Base-by-base conservation (phyloP, 1,139 yeast genomes). In the Taphrina pruni region DNA sequence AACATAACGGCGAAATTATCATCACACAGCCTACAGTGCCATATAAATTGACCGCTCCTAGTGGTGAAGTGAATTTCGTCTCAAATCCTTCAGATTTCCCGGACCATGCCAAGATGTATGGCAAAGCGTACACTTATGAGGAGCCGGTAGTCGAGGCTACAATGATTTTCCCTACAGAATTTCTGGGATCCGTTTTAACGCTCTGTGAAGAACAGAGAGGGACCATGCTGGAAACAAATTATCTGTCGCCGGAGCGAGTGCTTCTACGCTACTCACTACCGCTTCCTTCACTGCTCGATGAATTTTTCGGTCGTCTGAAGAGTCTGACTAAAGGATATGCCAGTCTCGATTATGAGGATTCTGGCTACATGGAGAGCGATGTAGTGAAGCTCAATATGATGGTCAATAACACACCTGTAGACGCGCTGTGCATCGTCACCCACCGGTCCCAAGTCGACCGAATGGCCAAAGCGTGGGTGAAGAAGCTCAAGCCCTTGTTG, bases 11-110 rank as follows among this genome's bases (percentile, higher is more conserved):
- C 1, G 88, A 90, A 71, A 85, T 94, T 72, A 92, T 94, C 73
- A 87, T 94, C 71, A 94, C 99, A 0, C 93, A 97, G 2, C 98
- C 99, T 0, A 93, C 98, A 0, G 99, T 94, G 11, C 99, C 99
- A 0, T 94, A 91, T 77, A 87, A 88, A 75, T 81, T 94, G 14
- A 81, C 85, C 14, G 87, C 85, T 77, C 81, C 80, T 64, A 87
- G 89, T 74, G 97, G 93, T 0, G 79, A 79, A 0, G 90, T 87
- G 71, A 79, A 82, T 68, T 82, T 88, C 8, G 84, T 94, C 70
- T 88, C 95, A 4, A 94, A 94, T 75, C 98, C 99, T 0, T 95
- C 90, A 75, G 95, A 91, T 60, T 94, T 94, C 78, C 99, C 99
- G 0, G 90, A 86, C 65, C 75, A 79, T 6, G 77, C 78, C 36